These are phyloP conservation scores for Pisolithus microcarpus DNA, from an alignment of 768 basidiomycete species.

Conservation along the genomic window DNA sequence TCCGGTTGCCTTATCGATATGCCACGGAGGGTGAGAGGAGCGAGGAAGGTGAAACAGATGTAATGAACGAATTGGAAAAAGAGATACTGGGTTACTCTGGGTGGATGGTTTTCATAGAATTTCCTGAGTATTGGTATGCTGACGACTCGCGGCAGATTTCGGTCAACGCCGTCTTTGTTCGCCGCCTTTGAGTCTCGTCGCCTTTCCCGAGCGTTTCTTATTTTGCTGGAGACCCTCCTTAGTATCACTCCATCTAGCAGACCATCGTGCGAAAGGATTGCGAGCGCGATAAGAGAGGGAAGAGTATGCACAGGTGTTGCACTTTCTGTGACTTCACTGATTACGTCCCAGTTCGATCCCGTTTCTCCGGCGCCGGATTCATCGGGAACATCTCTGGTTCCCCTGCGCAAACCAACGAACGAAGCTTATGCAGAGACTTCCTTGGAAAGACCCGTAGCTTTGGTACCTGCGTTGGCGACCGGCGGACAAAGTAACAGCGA, in stretches of 20 bases:
- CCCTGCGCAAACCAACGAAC: constrained; percentile 13
- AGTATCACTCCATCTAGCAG: constrained; percentile 53
- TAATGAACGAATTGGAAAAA: constrained; percentile 60
- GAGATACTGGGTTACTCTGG: constrained; percentile 75
- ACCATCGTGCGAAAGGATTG: constrained; percentile 67
- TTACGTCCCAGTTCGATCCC: constrained; percentile 26
- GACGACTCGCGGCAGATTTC: constrained; percentile 35
- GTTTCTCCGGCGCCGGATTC: constrained; percentile 1
- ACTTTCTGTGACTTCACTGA: neutral
- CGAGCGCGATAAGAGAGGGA: constrained; percentile 61
- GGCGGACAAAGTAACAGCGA: constrained; percentile 5
- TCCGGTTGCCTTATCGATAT: constrained; percentile 78
- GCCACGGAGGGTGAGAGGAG: constrained; percentile 53
- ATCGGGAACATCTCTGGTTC: constrained; percentile 17
- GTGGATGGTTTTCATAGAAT: constrained; percentile 29
- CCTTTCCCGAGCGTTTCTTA: constrained; percentile 61
- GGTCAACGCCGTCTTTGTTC: constrained; percentile 42
- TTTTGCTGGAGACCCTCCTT: constrained; percentile 67
- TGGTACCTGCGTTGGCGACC: constrained; percentile 10
- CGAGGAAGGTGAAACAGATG: constrained; percentile 47
- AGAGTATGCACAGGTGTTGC: constrained; percentile 43
- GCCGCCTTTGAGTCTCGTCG: constrained; percentile 62
- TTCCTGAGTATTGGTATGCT: constrained; percentile 2
- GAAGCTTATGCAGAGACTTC: constrained; percentile 9
- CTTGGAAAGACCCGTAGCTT: constrained; percentile 6